Evolutionary conservation across 352 stramenopile species (phyloP).

Genomic region (Phytophthora podocarpi): DNA sequence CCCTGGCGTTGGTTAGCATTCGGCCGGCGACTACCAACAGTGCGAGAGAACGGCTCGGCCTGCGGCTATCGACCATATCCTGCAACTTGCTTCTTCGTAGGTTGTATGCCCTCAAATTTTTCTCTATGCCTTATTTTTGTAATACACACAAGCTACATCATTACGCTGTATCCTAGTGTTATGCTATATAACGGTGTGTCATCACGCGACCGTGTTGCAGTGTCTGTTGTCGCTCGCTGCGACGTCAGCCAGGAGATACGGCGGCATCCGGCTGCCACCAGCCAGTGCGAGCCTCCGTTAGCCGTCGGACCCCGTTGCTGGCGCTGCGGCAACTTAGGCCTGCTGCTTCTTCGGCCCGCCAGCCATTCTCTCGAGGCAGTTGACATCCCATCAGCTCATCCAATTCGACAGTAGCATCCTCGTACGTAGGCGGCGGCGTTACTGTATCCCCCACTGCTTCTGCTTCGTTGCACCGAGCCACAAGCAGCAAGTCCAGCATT

Average conservation of each 20-base stretch:
- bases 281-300: slow-evolving; percentile 12
- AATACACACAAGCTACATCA: slow-evolving; percentile 1
- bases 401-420: slow-evolving; percentile 39
- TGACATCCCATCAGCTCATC: slow-evolving; percentile 44
- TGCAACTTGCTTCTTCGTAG: slow-evolving; percentile 12
- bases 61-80: slow-evolving; percentile 13
- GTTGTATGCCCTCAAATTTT: slow-evolving; percentile 8
- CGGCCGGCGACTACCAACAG: slow-evolving; percentile 33
- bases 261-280: slow-evolving; percentile 12
- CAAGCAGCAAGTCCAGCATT: background rate
- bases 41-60: slow-evolving; percentile 13
- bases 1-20: slow-evolving; percentile 34
- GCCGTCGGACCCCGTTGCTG: slow-evolving; percentile 3
- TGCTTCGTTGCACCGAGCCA: slow-evolving; percentile 25
- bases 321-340: slow-evolving; percentile 22
- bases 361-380: slow-evolving; percentile 33
- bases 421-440: slow-evolving; percentile 27
- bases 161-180: background rate
- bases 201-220: slow-evolving; percentile 28
- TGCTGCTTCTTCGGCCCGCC: background rate
- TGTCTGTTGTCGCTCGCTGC: background rate
- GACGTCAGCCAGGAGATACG: too few relatives aligned
- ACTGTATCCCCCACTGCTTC: slow-evolving; percentile 10
- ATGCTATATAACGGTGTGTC: slow-evolving; percentile 4
- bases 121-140: background rate